These are phyloP conservation scores for Sphaerulina populicola DNA, from an alignment of 2,329 filamentous ascomycete species.

Conservation along the genomic window DNA sequence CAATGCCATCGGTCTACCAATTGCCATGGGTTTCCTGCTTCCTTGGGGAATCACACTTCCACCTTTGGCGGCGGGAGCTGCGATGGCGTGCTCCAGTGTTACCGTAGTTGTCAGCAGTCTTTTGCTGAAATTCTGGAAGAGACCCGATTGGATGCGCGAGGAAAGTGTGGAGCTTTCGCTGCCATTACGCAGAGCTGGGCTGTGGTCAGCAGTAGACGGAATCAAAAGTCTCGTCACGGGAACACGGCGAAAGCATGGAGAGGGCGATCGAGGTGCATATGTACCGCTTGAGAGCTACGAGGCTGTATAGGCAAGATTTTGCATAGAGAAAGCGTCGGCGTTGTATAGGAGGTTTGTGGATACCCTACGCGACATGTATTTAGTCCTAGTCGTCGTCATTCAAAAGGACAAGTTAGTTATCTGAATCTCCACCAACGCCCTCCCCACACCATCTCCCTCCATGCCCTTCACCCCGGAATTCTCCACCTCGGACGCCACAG, in stretches of 20 bases:
- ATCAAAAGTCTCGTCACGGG: constrained; percentile 20
- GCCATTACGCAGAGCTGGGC: constrained; percentile 5
- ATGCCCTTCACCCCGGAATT: constrained; percentile 40
- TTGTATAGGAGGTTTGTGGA: constrained; percentile 3
- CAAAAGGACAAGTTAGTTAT: constrained; percentile 15
- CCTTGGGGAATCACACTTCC: constrained; percentile 82
- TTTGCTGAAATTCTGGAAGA: constrained; percentile 75
- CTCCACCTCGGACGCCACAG: constrained; percentile 43
- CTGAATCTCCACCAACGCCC: constrained; percentile 43
- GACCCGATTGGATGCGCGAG: constrained; percentile 69
- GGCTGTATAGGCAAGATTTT: constrained; percentile 3
- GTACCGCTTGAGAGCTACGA: constrained; percentile 37
- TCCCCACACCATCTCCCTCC: constrained; percentile 37
- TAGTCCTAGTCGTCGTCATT: no score
- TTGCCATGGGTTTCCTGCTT: constrained; percentile 93
- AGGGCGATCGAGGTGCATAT: constrained; percentile 37
- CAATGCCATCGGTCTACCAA: constrained; percentile 82
- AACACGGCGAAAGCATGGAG: constrained; percentile 31
- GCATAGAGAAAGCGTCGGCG: constrained; percentile 1
- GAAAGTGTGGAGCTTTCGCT: constrained; percentile 14
- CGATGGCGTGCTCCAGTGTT: constrained; percentile 86
- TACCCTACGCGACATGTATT: constrained; percentile 2
- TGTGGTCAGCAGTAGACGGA: constrained; percentile 9
- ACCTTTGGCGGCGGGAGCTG: constrained; percentile 87
- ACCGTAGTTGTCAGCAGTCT: constrained; percentile 80